Evolutionary conservation across 2,329 filamentous ascomycete species (phyloP).

Genomic region (Metarhizium rileyi): DNA sequence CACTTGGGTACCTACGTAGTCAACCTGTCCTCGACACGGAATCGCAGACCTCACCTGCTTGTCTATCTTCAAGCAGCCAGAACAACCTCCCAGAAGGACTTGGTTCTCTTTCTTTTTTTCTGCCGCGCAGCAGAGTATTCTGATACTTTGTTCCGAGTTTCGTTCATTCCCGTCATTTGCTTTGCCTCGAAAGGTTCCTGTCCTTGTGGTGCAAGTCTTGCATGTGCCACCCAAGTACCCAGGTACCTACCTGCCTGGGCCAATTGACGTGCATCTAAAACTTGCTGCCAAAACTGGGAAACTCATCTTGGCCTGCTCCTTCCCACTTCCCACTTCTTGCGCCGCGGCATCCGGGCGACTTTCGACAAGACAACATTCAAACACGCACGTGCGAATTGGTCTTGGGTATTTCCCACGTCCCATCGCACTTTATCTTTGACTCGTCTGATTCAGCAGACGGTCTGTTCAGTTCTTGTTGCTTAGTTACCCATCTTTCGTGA

Average conservation of each 20-base stretch:
- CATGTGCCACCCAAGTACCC: too few species aligned
- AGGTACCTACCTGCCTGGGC: too few species aligned
- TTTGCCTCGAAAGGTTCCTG: too few species aligned
- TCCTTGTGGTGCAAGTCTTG: too few species aligned
- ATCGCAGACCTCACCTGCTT: not conserved
- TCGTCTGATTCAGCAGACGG: not conserved
- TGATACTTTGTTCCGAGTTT: too few species aligned
- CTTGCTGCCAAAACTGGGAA: not conserved
- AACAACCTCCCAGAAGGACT: not conserved
- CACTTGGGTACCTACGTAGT: not conserved
- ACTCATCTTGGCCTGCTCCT: not conserved
- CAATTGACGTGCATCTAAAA: too few species aligned
- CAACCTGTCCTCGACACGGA: not conserved
- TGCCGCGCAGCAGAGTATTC: not conserved
- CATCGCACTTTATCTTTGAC: not conserved
- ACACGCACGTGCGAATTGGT: conserved; percentile 2
- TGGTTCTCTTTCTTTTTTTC: not conserved
- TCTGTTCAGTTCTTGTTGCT: not conserved
- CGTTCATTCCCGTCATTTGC: too few species aligned
- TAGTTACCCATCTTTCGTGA: not conserved
- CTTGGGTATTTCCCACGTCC: not conserved
- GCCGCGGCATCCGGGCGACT: not conserved
- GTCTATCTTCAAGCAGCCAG: not conserved
- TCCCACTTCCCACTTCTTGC: conserved; percentile 1
- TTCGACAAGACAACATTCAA: not conserved